Percentiles rank a stretch among this genome's conserved stretches.
phyloP scores from a whole-genome alignment of 495 filamentous ascomycete genomes.

The Hypoxylon lenormandii region DNA sequence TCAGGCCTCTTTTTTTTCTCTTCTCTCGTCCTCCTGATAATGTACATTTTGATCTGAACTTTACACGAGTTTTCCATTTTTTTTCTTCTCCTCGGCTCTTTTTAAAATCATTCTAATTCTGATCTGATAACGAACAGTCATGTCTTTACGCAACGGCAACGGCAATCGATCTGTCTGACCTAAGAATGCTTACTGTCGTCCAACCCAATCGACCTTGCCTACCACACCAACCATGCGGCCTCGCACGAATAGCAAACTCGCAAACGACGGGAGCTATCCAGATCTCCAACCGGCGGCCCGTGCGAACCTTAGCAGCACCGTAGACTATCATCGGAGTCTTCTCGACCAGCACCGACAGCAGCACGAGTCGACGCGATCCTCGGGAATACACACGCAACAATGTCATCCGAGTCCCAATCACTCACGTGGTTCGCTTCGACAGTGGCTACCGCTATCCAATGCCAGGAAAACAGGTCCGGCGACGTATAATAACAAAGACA shows the following conservation, averaged over 20 bases:
- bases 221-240: constrained; percentile 37
- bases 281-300: constrained; percentile 32
- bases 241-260: constrained; percentile 21
- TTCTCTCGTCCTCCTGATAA: constrained; percentile 26
- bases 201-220: constrained; percentile 23
- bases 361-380: constrained; percentile 19
- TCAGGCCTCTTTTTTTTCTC: neutral
- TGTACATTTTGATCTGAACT: constrained; percentile 35
- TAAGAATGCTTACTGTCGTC: constrained; percentile 27
- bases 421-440: constrained; percentile 38
- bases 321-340: constrained; percentile 46
- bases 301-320: constrained; percentile 29
- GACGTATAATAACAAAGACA: constrained; percentile 2
- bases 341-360: constrained; percentile 43
- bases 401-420: constrained; percentile 26
- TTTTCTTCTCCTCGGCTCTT: neutral
- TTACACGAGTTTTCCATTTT: constrained; percentile 8
- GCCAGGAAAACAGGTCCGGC: constrained; percentile 14
- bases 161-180: constrained; percentile 8
- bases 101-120: constrained; percentile 4
- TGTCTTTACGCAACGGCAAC: constrained; percentile 19
- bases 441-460: constrained; percentile 40
- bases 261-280: constrained; percentile 46
- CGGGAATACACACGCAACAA: constrained; percentile 20
- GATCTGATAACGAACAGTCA: constrained; percentile 24